These are phyloP conservation scores for Dacryopinax primogenitus DNA, from an alignment of 768 basidiomycete species.

Conservation along the genomic window DNA sequence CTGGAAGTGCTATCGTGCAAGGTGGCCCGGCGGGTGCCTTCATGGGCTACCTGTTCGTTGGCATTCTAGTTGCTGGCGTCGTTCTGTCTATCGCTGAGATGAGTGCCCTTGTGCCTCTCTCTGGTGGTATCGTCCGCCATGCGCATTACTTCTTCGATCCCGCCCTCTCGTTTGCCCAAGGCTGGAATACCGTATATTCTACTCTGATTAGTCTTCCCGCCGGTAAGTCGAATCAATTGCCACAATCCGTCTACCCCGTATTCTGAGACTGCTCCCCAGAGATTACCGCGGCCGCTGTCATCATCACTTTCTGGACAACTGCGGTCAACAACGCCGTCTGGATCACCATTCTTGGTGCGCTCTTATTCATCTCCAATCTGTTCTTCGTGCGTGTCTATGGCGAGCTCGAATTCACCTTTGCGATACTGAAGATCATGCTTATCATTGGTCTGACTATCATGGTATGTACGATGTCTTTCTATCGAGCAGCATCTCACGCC, in stretches of 20 bases:
- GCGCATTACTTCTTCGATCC: constrained; percentile 8
- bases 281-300: constrained; percentile 54
- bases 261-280: constrained; percentile 26
- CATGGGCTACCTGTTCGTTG: constrained; percentile 26
- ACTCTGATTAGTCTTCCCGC: background rate
- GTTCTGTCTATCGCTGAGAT: constrained; percentile 25
- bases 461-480: background rate
- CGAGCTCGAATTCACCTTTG: constrained; percentile 53
- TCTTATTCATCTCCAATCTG: constrained; percentile 32
- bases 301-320: constrained; percentile 59
- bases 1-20: constrained; percentile 21
- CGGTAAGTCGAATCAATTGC: background rate
- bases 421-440: constrained; percentile 7
- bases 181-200: background rate
- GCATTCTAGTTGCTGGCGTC: constrained; percentile 24
- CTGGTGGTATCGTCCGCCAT: constrained; percentile 4
- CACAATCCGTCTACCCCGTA: background rate
- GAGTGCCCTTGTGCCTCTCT: constrained; percentile 4
- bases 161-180: background rate
- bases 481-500: background rate
- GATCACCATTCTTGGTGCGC: constrained; percentile 21
- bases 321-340: constrained; percentile 26
- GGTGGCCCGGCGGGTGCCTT: constrained; percentile 27
- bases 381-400: constrained; percentile 45
- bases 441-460: constrained; percentile 21